These are phyloP conservation scores for Pythium myriotylum DNA, from an alignment of 352 stramenopile species.

Conservation along the genomic window DNA sequence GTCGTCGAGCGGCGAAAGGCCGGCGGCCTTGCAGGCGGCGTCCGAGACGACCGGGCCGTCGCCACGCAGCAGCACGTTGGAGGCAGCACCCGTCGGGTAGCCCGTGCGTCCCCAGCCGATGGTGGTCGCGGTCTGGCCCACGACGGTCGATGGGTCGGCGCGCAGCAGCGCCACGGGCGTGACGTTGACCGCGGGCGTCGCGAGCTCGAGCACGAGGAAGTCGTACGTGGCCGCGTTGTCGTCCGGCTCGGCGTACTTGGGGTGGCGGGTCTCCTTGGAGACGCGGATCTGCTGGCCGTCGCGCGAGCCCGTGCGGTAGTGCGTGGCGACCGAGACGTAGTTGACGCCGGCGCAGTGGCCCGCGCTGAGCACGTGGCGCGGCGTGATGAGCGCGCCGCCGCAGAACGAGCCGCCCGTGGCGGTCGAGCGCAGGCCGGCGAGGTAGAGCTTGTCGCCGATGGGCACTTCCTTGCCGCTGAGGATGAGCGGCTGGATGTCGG, in stretches of 20 bases:
- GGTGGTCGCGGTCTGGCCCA: constrained; percentile 13
- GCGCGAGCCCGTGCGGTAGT: constrained; percentile 19
- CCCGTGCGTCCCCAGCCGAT: constrained; percentile 19
- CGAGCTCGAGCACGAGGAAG: constrained; percentile 36
- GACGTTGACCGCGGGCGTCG: constrained; percentile 9
- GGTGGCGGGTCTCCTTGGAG: constrained; percentile 15
- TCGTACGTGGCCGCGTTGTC: constrained; percentile 28
- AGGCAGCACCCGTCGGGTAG: constrained; percentile 5
- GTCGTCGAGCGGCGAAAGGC: constrained; percentile 7
- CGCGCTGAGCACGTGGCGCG: constrained; percentile 28
- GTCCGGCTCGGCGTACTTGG: constrained; percentile 18
- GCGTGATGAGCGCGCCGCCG: constrained; percentile 29
- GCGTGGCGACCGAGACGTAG: constrained; percentile 24
- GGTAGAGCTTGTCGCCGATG: constrained; percentile 24
- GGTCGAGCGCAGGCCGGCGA: constrained; percentile 16
- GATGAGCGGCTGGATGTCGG: constrained; percentile 17
- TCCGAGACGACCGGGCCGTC: constrained; percentile 12
- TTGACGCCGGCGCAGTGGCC: constrained; percentile 24
- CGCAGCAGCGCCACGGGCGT: constrained; percentile 22
- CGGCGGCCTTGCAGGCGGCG: constrained; percentile 13
- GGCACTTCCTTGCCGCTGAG: constrained; percentile 27
- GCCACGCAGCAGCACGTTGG: constrained; percentile 15
- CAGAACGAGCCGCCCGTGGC: constrained; percentile 12
- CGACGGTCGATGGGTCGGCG: constrained; percentile 3
- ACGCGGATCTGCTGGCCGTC: constrained; percentile 19